phyloP scores from a whole-genome alignment of 2,329 filamentous ascomycete genomes.

The Aspergillus thermomutatus region DNA sequence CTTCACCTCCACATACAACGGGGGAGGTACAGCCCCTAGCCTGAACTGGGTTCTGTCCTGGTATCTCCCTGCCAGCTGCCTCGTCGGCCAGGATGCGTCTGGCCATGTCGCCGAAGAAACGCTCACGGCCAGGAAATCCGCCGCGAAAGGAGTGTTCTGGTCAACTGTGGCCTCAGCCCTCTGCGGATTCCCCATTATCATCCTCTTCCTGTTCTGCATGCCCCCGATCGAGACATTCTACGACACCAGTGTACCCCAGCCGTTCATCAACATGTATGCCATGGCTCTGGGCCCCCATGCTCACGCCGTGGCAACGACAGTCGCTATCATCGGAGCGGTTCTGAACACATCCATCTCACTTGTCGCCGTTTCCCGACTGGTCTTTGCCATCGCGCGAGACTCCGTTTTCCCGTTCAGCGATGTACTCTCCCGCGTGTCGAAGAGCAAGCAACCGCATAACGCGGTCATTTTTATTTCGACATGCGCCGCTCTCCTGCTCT shows the following conservation, averaged over 20 bases:
- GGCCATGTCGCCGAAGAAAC: conserved; percentile 30
- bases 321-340: too few relatives aligned
- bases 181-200: conserved; percentile 26
- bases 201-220: conserved; percentile 30
- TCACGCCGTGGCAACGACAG: too few relatives aligned
- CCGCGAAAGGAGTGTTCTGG: too few relatives aligned
- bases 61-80: conserved; percentile 24
- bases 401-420: conserved; percentile 54
- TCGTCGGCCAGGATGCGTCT: conserved; percentile 28
- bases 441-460: too few relatives aligned
- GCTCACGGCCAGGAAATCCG: too few relatives aligned
- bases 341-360: conserved; percentile 52
- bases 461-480: conserved; percentile 36
- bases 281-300: too few relatives aligned
- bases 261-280: conserved; percentile 6
- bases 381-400: conserved; percentile 57
- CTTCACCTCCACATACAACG: too few relatives aligned
- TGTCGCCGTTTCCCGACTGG: conserved; percentile 52
- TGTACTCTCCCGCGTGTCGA: conserved; percentile 22
- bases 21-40: conserved; percentile 18
- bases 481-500: conserved; percentile 51
- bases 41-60: conserved; percentile 30
- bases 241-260: conserved; percentile 25
- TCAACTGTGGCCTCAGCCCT: too few relatives aligned
- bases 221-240: conserved; percentile 29